Conservation (phyloP, 2,329 filamentous ascomycete species). For the Akanthomyces dipterigenus region DNA sequence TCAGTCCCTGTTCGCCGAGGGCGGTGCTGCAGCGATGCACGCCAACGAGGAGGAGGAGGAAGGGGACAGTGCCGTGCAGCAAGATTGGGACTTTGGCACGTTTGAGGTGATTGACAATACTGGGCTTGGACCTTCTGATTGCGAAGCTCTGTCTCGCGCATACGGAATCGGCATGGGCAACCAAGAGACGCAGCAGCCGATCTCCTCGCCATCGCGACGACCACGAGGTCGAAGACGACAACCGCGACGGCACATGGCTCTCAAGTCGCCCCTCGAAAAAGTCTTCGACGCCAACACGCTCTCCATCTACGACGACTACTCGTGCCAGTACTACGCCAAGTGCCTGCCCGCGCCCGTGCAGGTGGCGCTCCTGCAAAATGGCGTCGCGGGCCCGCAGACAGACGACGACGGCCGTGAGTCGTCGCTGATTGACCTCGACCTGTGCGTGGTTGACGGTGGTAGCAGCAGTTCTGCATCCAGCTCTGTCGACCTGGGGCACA, state of each 20-base stretch:
- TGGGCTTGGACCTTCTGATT: constrained; percentile 32
- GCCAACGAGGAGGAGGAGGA: constrained; percentile 23
- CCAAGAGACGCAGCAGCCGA: not conserved
- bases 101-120: constrained; percentile 39
- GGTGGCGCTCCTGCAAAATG: constrained; percentile 43
- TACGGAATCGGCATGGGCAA: not conserved
- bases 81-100: constrained; percentile 55
- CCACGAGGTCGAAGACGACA: constrained; percentile 26
- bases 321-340: constrained; percentile 34
- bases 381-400: constrained; percentile 37
- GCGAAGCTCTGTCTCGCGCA: constrained; percentile 32
- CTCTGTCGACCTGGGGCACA: constrained; percentile 36
- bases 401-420: too few species aligned
- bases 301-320: constrained; percentile 40
- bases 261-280: constrained; percentile 38
- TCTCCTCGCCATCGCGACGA: constrained; percentile 32
- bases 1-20: constrained; percentile 47
- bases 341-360: constrained; percentile 29
- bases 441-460: not conserved
- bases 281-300: constrained; percentile 42
- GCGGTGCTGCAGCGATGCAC: constrained; percentile 40
- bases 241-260: constrained; percentile 31
- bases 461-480: not conserved
- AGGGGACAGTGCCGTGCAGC: constrained; percentile 33
- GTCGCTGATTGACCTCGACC: constrained; percentile 41